Conservation (phyloP, 176 grass and related monocot species). For the Lolium perenne region DNA sequence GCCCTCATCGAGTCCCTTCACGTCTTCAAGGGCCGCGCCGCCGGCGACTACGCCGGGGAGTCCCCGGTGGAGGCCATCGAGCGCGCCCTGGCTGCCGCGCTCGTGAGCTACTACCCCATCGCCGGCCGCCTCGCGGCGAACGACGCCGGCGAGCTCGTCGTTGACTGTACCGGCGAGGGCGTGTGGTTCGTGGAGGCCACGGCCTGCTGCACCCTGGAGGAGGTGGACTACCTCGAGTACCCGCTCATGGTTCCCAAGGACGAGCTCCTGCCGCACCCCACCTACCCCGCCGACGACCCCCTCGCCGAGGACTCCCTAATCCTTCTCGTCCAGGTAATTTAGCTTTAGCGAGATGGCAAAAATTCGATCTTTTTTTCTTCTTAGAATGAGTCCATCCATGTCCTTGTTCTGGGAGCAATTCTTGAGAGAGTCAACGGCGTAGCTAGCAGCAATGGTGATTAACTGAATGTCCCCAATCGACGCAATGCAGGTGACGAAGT, state of each 20-base stretch:
- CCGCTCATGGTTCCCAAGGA: conserved; percentile 84
- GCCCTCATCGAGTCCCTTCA: conserved; percentile 93
- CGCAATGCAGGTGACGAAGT: conserved; percentile 84
- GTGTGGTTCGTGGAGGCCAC: conserved; percentile 85
- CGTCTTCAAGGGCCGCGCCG: conserved; percentile 75
- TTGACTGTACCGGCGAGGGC: conserved; percentile 78
- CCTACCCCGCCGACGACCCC: conserved; percentile 36
- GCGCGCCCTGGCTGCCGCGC: conserved; percentile 53
- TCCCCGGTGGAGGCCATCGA: conserved; percentile 49
- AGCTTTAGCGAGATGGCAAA: not conserved
- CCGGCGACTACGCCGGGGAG: not conserved
- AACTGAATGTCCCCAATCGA: conserved; percentile 42
- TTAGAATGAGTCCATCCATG: not conserved
- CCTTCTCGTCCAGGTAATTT: conserved; percentile 81
- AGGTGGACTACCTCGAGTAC: conserved; percentile 86
- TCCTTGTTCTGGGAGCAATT: not conserved
- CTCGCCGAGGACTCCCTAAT: conserved; percentile 64
- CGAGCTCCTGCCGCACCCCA: conserved; percentile 70
- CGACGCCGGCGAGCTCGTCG: conserved; percentile 54
- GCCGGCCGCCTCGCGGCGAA: conserved; percentile 60
- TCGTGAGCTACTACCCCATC: conserved; percentile 86
- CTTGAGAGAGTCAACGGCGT: conserved; percentile 32
- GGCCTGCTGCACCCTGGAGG: conserved; percentile 61
- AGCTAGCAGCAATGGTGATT: not conserved
- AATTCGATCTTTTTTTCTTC: not conserved